Percentiles rank a stretch among this genome's conserved stretches.
Conservation (phyloP, 164 flowering plant genomes). For the Piper longum region DNA sequence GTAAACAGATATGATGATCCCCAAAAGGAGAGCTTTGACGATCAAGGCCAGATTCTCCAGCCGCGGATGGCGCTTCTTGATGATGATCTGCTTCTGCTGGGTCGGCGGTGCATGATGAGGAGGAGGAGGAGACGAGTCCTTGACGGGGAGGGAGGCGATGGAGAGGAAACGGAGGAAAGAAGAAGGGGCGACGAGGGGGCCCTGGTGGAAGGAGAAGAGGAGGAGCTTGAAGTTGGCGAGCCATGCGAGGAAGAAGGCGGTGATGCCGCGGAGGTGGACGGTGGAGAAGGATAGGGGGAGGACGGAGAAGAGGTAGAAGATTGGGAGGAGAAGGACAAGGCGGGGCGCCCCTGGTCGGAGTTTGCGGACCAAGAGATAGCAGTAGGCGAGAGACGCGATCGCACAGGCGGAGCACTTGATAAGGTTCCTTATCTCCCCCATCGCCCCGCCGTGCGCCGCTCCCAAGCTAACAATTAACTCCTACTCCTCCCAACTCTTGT, state of each 20-base stretch:
- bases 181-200: conserved; percentile 7
- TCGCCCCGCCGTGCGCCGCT: background rate
- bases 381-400: conserved; percentile 21
- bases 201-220: conserved; percentile 13
- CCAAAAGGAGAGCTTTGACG: conserved; percentile 4
- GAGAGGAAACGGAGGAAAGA: conserved; percentile 7
- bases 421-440: conserved; percentile 22
- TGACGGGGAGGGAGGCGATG: conserved; percentile 14
- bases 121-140: background rate
- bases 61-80: background rate
- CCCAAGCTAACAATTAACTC: too few relatives aligned
- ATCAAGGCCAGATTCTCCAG: background rate
- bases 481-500: too few relatives aligned
- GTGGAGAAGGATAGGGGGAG: conserved; percentile 31
- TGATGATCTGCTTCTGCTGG: background rate
- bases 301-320: conserved; percentile 26
- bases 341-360: conserved; percentile 25
- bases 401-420: conserved; percentile 25
- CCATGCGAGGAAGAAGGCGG: conserved; percentile 38
- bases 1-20: conserved; percentile 5
- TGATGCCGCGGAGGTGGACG: conserved; percentile 15
- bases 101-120: background rate
- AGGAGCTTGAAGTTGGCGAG: conserved; percentile 37
- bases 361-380: conserved; percentile 14
- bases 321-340: conserved; percentile 25